Evolutionary conservation across 1,284 basidiomycete genomes (phyloP).

Genomic region (Hemileia vastatrix): DNA sequence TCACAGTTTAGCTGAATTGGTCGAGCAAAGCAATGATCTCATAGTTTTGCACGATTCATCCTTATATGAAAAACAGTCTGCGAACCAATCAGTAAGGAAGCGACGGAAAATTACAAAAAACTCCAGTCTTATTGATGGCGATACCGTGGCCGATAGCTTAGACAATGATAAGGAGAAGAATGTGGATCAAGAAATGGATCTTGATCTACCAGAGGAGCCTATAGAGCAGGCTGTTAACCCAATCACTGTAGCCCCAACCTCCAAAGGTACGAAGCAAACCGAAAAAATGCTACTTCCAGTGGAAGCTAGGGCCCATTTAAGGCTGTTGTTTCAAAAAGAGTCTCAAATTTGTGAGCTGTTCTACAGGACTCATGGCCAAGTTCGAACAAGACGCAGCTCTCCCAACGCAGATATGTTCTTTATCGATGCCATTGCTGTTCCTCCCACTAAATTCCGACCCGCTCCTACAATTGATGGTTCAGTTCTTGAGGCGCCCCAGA

Average conservation of each 20-base stretch:
- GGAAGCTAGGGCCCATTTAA: slow-evolving; percentile 87
- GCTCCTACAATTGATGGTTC: slow-evolving; percentile 84
- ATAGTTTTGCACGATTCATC: slow-evolving; percentile 30
- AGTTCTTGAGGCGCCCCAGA: slow-evolving; percentile 93
- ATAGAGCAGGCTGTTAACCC: slow-evolving; percentile 3
- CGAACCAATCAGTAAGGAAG: slow-evolving; percentile 26
- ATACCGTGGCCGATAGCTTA: slow-evolving; percentile 30
- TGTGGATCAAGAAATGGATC: slow-evolving; percentile 24
- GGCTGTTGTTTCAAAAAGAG: slow-evolving; percentile 78
- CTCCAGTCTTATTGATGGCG: slow-evolving; percentile 22
- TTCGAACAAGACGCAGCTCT: slow-evolving; percentile 18
- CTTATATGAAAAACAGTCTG: slow-evolving; percentile 42
- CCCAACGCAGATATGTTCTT: slow-evolving; percentile 89
- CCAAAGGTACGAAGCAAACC: slow-evolving; percentile 56
- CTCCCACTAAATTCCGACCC: slow-evolving; percentile 92
- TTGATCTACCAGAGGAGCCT: neutral
- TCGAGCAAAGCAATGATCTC: slow-evolving; percentile 8
- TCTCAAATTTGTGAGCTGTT: slow-evolving; percentile 68
- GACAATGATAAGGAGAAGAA: slow-evolving; percentile 25
- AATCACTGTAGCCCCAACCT: no score
- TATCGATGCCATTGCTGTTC: slow-evolving; percentile 79
- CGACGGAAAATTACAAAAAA: slow-evolving; percentile 36
- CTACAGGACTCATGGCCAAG: slow-evolving; percentile 75
- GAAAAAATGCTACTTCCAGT: slow-evolving; percentile 82
- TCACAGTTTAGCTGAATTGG: no score